phyloP scores from a whole-genome alignment of 768 basidiomycete genomes.

The Hygrophoropsis aurantiaca region DNA sequence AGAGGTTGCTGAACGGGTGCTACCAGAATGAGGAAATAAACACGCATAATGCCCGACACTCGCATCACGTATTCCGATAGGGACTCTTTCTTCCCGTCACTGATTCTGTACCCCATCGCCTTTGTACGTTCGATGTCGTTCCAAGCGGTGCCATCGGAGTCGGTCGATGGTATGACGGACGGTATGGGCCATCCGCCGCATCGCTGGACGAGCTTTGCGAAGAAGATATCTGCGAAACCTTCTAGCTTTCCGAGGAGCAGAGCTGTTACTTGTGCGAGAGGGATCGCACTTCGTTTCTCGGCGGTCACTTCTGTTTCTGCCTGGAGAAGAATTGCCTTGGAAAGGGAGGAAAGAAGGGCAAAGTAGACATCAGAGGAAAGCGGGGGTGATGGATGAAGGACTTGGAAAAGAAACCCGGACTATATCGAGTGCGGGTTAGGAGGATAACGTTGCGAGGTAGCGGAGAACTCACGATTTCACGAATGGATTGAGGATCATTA shows the following conservation, averaged over 20 bases:
- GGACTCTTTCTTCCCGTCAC: constrained; percentile 49
- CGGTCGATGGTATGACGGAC: constrained; percentile 49
- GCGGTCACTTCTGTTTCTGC: constrained; percentile 93
- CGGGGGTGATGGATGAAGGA: constrained; percentile 33
- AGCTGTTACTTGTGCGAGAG: constrained; percentile 76
- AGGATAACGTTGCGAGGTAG: constrained; percentile 5
- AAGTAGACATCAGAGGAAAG: constrained; percentile 51
- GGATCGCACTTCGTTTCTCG: constrained; percentile 80
- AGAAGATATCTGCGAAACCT: constrained; percentile 73
- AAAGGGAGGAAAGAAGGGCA: constrained; percentile 82
- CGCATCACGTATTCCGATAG: constrained; percentile 63
- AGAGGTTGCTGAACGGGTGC: constrained; percentile 40
- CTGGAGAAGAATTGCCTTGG: constrained; percentile 86
- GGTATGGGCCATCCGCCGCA: constrained; percentile 89
- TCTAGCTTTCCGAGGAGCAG: constrained; percentile 62
- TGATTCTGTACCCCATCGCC: constrained; percentile 56
- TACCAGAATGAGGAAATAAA: constrained; percentile 76
- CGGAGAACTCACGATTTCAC: constrained; percentile 54
- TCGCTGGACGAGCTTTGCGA: constrained; percentile 81
- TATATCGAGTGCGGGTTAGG: constrained; percentile 25
- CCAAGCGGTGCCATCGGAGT: constrained; percentile 52
- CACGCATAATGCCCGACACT: constrained; percentile 76
- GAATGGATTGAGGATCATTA: constrained; percentile 61
- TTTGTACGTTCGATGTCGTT: constrained; percentile 41
- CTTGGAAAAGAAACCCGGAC: constrained; percentile 40